Evolutionary conservation across 1,284 basidiomycete genomes (phyloP), one percentile per base, ranked within the genome.

Genomic region (Salmacisia buchloeana): DNA sequence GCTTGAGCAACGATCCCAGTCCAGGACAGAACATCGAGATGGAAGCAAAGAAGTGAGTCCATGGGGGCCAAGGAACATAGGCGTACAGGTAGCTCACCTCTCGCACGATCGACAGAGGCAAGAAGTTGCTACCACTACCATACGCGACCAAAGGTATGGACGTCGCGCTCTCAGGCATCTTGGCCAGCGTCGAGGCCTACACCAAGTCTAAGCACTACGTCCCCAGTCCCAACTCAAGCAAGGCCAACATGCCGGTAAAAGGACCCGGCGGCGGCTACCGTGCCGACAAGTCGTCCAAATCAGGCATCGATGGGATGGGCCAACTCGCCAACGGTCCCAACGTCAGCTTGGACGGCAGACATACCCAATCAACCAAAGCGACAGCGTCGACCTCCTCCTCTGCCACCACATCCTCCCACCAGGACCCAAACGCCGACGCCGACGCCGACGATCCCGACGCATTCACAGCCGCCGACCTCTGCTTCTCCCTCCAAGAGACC

Each of bases 61-160:
- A 80, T 3, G n/a, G 21, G 1, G 31, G 31, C 12, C 12, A 9
- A n/a, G 46, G 31, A 9, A 52, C 10, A n/a, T 52, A 15, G 31
- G 21, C 12, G 10, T 25, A 12, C 41, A 25, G 61, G 39, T 46
- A 35, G 38, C 27, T 35, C 39, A 31, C 38, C 58, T 21, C 6
- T 41, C n/a, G n/a, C 15, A 12, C 9, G 6, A 12, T 45, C 10
- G 9, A 7, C 54, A 63, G 61, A 34, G 63, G 75, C 1, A 71
- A 65, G 71, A 86, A 88, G 36, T 82, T 98, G 1, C 80, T 97
- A 0, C 82, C 88, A 0, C 83, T 99, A 57, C 94, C 96, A 4
- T 99, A 98, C 80, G 86, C 94, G 0, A 99, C 94, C 0, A 99
- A 99, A 80, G 96, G 96, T 21, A 99, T 99, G 96, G 96, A 99